These are phyloP conservation scores for Hanseniaspora lachancei DNA, from an alignment of 805 yeast species.

Conservation along the genomic window DNA sequence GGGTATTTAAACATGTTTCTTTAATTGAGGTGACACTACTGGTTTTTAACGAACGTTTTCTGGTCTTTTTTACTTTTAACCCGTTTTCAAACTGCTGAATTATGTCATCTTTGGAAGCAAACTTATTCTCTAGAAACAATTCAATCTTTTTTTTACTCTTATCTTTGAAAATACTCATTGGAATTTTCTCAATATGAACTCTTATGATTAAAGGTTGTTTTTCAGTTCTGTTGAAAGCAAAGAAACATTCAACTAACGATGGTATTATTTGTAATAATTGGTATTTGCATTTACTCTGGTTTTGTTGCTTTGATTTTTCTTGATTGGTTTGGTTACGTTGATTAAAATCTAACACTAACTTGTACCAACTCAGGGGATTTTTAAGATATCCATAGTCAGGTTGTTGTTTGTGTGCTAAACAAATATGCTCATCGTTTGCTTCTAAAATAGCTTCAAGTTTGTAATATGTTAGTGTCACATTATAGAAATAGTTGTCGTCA, in stretches of 20 bases:
- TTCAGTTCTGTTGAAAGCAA: slow-evolving; percentile 12
- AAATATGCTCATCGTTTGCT: slow-evolving; percentile 28
- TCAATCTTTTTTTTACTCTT: slow-evolving; percentile 44
- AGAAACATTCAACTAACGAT: slow-evolving; percentile 23
- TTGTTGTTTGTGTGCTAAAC: slow-evolving; percentile 28
- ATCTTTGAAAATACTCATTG: slow-evolving; percentile 37
- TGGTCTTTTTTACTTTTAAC: slow-evolving; percentile 16
- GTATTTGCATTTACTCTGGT: slow-evolving; percentile 9
- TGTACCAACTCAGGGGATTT: slow-evolving; percentile 4
- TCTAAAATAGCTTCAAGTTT: slow-evolving; percentile 20
- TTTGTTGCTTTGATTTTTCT: not conserved
- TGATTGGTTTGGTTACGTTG: not conserved
- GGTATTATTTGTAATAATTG: slow-evolving; percentile 26
- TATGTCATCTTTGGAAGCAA: slow-evolving; percentile 56
- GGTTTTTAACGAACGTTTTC: not conserved
- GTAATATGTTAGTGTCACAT: slow-evolving; percentile 30
- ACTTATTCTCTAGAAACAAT: slow-evolving; percentile 60
- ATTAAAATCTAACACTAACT: not conserved
- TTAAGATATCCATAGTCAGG: slow-evolving; percentile 22
- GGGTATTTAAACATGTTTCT: not conserved
- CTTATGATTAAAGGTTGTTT: slow-evolving; percentile 28
- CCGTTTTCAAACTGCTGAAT: slow-evolving; percentile 31
- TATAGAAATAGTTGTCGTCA: slow-evolving; percentile 20
- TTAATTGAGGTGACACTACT: not conserved
- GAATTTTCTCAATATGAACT: slow-evolving; percentile 35